phyloP scores from a whole-genome alignment of 495 filamentous ascomycete genomes.

The Talaromyces proteolyticus region DNA sequence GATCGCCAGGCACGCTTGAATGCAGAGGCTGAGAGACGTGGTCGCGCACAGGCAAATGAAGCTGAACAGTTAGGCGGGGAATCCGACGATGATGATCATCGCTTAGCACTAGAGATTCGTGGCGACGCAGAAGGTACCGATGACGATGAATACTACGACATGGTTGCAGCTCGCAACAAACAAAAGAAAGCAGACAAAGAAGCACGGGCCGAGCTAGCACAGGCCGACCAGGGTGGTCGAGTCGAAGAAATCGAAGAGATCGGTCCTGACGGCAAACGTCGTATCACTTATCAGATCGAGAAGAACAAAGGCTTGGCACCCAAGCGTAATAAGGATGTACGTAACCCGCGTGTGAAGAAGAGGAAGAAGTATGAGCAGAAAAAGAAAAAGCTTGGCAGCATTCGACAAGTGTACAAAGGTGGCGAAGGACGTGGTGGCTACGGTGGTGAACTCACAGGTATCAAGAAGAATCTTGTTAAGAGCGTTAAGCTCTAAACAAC shows the following conservation, averaged over 20 bases:
- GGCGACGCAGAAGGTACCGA: slow-evolving; percentile 30
- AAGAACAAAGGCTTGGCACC: slow-evolving; percentile 96
- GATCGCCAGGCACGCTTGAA: slow-evolving; percentile 83
- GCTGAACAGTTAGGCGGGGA: slow-evolving; percentile 60
- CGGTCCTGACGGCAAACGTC: slow-evolving; percentile 73
- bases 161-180: slow-evolving; percentile 65
- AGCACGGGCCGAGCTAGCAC: slow-evolving; percentile 46
- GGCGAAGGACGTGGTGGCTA: slow-evolving; percentile 86
- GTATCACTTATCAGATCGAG: slow-evolving; percentile 85
- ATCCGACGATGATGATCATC: slow-evolving; percentile 51
- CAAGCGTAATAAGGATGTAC: slow-evolving; percentile 81
- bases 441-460: slow-evolving; percentile 88
- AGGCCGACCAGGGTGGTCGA: slow-evolving; percentile 47
- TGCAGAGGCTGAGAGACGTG: slow-evolving; percentile 77
- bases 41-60: slow-evolving; percentile 55
- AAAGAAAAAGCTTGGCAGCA: slow-evolving; percentile 86
- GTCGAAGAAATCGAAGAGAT: slow-evolving; percentile 54
- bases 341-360: slow-evolving; percentile 98
- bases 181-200: slow-evolving; percentile 71
- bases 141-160: slow-evolving; percentile 84
- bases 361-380: slow-evolving; percentile 86
- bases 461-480: slow-evolving; percentile 89
- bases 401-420: slow-evolving; percentile 79
- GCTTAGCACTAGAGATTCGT: slow-evolving; percentile 35
- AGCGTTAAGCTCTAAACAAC: slow-evolving; percentile 73